These are phyloP conservation scores for Rugonectria rugulosa DNA, from an alignment of 2,329 filamentous ascomycete genomes.

Conservation along the genomic window DNA sequence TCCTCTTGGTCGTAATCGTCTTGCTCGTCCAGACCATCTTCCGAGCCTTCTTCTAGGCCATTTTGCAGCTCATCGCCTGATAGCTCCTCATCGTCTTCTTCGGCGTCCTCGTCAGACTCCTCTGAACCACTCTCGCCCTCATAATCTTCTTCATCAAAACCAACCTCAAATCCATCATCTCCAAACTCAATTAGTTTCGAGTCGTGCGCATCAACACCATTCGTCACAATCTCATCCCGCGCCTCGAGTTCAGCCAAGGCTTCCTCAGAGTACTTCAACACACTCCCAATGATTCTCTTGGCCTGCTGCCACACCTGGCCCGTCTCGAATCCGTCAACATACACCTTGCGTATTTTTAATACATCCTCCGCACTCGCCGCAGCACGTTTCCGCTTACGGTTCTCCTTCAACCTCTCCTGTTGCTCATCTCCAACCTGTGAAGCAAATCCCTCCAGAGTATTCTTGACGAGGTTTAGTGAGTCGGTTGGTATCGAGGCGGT, in stretches of 20 bases:
- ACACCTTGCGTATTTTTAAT: conserved; percentile 81
- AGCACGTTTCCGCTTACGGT: conserved; percentile 79
- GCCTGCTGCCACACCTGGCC: conserved; percentile 96
- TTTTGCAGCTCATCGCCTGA: conserved; percentile 33
- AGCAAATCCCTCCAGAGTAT: conserved; percentile 80
- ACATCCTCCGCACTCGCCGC: conserved; percentile 59
- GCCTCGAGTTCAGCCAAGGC: conserved; percentile 59
- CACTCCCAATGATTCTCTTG: conserved; percentile 74
- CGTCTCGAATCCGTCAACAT: conserved; percentile 86
- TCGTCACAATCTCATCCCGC: conserved; percentile 52
- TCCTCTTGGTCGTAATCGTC: conserved; percentile 46
- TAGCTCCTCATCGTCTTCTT: conserved; percentile 37
- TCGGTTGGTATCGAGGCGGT: conserved; percentile 70
- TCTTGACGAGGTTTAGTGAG: conserved; percentile 79
- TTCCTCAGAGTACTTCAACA: conserved; percentile 57
- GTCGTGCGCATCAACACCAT: conserved; percentile 41
- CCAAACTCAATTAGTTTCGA: conserved; percentile 38
- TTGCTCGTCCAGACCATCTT: conserved; percentile 48
- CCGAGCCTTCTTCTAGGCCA: conserved; percentile 43
- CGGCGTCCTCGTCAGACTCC: conserved; percentile 33
- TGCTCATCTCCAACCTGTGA: conserved; percentile 77
- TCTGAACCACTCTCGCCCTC: conserved; percentile 40
- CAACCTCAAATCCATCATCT: conserved; percentile 42
- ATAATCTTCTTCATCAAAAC: conserved; percentile 40
- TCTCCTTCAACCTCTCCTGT: conserved; percentile 70